phyloP scores from a whole-genome alignment of 805 yeast species.

The Saccharomycopsis olivae region DNA sequence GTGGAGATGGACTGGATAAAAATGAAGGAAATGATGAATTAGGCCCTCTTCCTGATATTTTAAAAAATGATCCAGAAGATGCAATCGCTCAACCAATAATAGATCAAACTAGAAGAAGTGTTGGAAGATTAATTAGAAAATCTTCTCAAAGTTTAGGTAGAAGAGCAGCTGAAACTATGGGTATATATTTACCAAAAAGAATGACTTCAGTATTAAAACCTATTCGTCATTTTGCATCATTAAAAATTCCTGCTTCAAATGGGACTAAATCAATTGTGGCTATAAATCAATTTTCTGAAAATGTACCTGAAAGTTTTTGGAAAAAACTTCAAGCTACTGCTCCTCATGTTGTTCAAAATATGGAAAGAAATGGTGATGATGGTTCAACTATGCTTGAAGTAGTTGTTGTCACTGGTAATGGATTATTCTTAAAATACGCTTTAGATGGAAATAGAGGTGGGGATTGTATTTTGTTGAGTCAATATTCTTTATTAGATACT shows the following conservation, averaged over 20 bases:
- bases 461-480: constrained; percentile 72
- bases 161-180: constrained; percentile 79
- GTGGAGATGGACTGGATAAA: constrained; percentile 10
- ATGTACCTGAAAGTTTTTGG: constrained; percentile 17
- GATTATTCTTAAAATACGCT: constrained; percentile 70
- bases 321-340: constrained; percentile 2
- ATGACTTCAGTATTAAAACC: constrained; percentile 82
- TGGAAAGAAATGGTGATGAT: constrained; percentile 19
- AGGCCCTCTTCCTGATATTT: constrained; percentile 1
- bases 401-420: constrained; percentile 71
- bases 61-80: not conserved
- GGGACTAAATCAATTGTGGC: constrained; percentile 40
- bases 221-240: constrained; percentile 80
- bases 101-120: constrained; percentile 59
- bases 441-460: constrained; percentile 87
- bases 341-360: constrained; percentile 19
- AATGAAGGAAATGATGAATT: constrained; percentile 2
- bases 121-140: constrained; percentile 64
- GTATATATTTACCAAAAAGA: constrained; percentile 73
- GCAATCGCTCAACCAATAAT: constrained; percentile 46
- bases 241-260: constrained; percentile 52
- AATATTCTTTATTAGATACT: constrained; percentile 30
- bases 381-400: constrained; percentile 31
- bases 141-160: constrained; percentile 72
- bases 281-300: constrained; percentile 23